Evolutionary conservation across 163 green algal species (phyloP), one percentile per base, ranked within the genome.

Genomic region (Chlamydomonas reinhardtii): DNA sequence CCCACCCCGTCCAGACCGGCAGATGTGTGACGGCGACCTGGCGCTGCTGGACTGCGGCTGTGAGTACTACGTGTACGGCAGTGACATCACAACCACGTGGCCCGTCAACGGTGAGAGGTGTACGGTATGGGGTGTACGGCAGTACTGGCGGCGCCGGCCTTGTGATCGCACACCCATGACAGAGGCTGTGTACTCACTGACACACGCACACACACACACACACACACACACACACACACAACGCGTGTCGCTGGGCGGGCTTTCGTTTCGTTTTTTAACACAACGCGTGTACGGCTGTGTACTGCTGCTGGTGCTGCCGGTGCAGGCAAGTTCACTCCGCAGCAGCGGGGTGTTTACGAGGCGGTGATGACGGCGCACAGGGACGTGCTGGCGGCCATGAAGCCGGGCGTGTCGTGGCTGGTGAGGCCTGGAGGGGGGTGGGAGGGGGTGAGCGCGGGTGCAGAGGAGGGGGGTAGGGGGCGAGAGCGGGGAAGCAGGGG

Each of bases 21-120:
- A 94, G 75, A 92, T 98, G n/a, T 27, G 54, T 39, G 89, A 94
- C 4, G 94, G 93, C 11, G 96, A 98, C 78, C 90, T 99, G 73
- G 69, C 97, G 54, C 91, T 99, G 83, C 73, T 96, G 70, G 96
- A 99, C 91, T 96, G 97, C 89, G 97, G 96, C 32, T 96, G 91
- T 20, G 87, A 90, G 59, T 91, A 91, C 79, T 91, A 89, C 82
- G 61, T 74, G 32, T 91, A 87, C 70, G 78, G 73, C 78, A 86
- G 83, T 31, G 97, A 99, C 91, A 98, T 99, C 90, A 99, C 96
- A 16, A 94, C 89, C 85, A 90, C 84, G 22, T 94, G 83, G 83
- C 79, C 79, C 79, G 79, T 85, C 32, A 48, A 34, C 65, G n/a
- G 65, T 34, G 65, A 4, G 29, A n/a, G 27, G 64, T n/a, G n/a